Conservation (phyloP, 441 rosid species). For the Cnidoscolus chayamansa region DNA sequence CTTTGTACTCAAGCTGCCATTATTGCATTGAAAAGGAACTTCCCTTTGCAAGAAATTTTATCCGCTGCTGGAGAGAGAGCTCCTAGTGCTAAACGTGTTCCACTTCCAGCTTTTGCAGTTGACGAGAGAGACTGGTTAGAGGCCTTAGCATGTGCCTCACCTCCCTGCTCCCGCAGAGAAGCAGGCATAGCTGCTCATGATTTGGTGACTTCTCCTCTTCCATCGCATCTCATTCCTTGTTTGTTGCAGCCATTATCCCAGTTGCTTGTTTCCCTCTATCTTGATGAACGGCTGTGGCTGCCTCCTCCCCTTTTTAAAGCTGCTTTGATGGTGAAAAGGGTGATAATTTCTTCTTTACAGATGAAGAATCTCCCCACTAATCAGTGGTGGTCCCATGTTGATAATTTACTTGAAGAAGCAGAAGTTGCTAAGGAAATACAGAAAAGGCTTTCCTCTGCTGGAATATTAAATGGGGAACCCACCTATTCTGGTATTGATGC, state of each 20-base stretch:
- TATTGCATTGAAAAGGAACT: constrained; percentile 86
- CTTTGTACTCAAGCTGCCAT: constrained; percentile 96
- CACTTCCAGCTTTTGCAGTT: constrained; percentile 76
- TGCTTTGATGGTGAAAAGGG: constrained; percentile 50
- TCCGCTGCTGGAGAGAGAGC: constrained; percentile 63
- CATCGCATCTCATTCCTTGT: constrained; percentile 73
- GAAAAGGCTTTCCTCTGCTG: constrained; percentile 54
- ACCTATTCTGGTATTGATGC: constrained; percentile 42
- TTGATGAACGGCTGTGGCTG: constrained; percentile 74
- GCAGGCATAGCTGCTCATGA: constrained; percentile 91
- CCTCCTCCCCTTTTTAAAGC: constrained; percentile 76
- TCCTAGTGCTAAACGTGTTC: constrained; percentile 49
- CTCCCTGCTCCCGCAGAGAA: constrained; percentile 95
- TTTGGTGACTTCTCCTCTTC: constrained; percentile 76
- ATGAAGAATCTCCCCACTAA: constrained; percentile 48
- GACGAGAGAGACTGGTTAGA: constrained; percentile 98
- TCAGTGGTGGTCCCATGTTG: constrained; percentile 67
- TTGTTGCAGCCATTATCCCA: constrained; percentile 60
- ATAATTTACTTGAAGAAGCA: constrained; percentile 57
- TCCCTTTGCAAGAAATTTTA: constrained; percentile 81
- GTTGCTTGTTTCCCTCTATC: constrained; percentile 71
- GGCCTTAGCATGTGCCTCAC: constrained; percentile 84
- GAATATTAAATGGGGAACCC: constrained; percentile 53
- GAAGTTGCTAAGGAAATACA: constrained; percentile 56
- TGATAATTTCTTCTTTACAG: constrained; percentile 56